These are phyloP conservation scores for Bothriochloa decipiens DNA, from an alignment of 176 grass and related monocot genomes.

Conservation along the genomic window DNA sequence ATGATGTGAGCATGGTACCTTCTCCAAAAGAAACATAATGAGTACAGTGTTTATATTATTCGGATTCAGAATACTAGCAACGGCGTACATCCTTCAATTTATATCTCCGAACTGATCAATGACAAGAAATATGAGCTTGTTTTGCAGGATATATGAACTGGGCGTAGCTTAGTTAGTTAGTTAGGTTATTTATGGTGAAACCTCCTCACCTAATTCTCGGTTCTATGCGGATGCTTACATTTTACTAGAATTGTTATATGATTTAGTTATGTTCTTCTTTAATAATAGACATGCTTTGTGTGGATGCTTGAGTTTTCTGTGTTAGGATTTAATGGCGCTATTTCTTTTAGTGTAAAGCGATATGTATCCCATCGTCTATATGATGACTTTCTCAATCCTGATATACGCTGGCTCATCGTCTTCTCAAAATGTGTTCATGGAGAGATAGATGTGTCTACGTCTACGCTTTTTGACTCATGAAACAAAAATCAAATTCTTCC, in stretches of 20 bases:
- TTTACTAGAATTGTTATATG: no score
- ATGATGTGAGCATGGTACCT: no score
- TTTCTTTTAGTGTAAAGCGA: not conserved
- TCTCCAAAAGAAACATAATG: not conserved
- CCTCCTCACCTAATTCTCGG: not conserved
- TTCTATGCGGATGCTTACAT: no score
- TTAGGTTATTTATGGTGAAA: not conserved
- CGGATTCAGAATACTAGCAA: not conserved
- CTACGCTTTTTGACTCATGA: no score
- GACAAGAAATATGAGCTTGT: not conserved
- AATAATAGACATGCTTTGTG: not conserved
- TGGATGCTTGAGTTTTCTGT: no score
- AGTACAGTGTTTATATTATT: not conserved
- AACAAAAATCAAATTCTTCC: not conserved
- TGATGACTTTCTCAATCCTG: not conserved
- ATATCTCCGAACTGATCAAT: not conserved
- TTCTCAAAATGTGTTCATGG: not conserved
- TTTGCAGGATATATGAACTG: not conserved
- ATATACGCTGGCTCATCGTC: not conserved
- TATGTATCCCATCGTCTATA: no score
- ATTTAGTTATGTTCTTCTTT: no score
- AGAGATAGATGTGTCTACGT: no score
- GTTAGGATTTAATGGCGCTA: no score
- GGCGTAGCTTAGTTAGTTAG: not conserved
- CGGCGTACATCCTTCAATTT: not conserved